A percentile compares a stretch with the other conserved stretches of the same genome.
These are phyloP conservation scores for Pythium biforme DNA, from an alignment of 352 stramenopile genomes.

Conservation along the genomic window DNA sequence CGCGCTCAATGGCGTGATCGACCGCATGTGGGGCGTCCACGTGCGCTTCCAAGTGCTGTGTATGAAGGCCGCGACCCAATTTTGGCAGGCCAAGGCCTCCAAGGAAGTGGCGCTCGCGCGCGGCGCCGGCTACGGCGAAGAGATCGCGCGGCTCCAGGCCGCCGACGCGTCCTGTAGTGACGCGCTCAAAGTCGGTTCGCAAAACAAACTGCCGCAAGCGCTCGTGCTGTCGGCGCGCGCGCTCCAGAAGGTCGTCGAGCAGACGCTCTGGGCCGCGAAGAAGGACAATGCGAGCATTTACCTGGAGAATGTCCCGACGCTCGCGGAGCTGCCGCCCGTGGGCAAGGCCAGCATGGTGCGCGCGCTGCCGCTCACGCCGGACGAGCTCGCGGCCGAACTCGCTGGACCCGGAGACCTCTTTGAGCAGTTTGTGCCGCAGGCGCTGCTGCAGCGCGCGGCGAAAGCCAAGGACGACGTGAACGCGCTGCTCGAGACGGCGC, in stretches of 20 bases:
- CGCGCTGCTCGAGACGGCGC: conserved; percentile 38
- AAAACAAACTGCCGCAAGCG: conserved; percentile 60
- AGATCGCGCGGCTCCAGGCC: conserved; percentile 61
- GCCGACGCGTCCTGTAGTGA: conserved; percentile 55
- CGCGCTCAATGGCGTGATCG: conserved; percentile 45
- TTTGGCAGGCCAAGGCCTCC: conserved; percentile 67
- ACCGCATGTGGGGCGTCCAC: conserved; percentile 65
- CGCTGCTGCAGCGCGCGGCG: conserved; percentile 45
- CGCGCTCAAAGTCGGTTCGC: conserved; percentile 54
- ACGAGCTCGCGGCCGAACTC: conserved; percentile 58
- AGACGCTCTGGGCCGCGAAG: conserved; percentile 51
- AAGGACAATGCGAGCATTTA: conserved; percentile 87
- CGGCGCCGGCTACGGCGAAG: conserved; percentile 71
- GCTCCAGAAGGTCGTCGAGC: conserved; percentile 54
- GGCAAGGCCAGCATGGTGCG: conserved; percentile 74
- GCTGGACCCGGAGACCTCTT: conserved; percentile 55
- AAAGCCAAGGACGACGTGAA: conserved; percentile 51
- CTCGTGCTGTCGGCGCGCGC: conserved; percentile 54
- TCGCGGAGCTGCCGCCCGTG: conserved; percentile 49
- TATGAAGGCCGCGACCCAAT: conserved; percentile 74
- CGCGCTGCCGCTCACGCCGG: conserved; percentile 39
- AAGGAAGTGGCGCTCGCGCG: conserved; percentile 53
- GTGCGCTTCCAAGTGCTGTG: conserved; percentile 69
- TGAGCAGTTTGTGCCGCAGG: conserved; percentile 62
- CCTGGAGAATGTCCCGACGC: conserved; percentile 67